Percentiles rank a stretch among this genome's conserved stretches.
Evolutionary conservation across 495 filamentous ascomycete genomes (phyloP).

Genomic region (Penicillium cosmopolitanum): DNA sequence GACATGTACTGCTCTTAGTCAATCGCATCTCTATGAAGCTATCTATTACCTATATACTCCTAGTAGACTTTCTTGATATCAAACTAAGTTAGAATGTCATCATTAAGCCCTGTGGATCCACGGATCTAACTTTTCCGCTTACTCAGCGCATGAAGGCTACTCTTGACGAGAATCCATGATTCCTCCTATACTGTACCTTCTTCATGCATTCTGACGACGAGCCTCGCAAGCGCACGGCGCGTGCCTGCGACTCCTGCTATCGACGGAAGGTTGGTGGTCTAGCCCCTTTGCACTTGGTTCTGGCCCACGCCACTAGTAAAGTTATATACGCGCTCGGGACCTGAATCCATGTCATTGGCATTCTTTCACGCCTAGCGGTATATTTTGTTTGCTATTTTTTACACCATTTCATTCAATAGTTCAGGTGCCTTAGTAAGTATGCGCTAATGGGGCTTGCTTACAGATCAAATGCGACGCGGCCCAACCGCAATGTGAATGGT

Average conservation of each 20-base stretch:
- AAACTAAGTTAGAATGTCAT: too few species aligned
- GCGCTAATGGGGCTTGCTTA: background rate
- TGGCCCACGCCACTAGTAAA: too few species aligned
- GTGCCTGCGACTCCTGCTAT: slow-evolving; percentile 57
- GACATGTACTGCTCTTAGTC: too few species aligned
- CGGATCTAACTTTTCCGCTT: slow-evolving; percentile 16
- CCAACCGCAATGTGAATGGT: slow-evolving; percentile 54
- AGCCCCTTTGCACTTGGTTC: too few species aligned
- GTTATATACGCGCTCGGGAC: too few species aligned
- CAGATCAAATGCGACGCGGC: slow-evolving; percentile 58
- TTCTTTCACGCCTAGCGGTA: background rate
- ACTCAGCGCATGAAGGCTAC: slow-evolving; percentile 13
- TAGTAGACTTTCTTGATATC: too few species aligned
- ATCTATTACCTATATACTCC: too few species aligned
- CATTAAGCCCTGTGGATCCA: background rate
- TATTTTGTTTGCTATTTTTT: too few species aligned
- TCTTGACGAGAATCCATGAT: slow-evolving; percentile 5
- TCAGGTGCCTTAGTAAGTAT: too few species aligned
- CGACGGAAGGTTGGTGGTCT: slow-evolving; percentile 43
- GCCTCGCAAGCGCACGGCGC: slow-evolving; percentile 35
- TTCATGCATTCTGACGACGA: slow-evolving; percentile 24
- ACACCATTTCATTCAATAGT: too few species aligned
- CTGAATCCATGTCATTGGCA: slow-evolving; percentile 1
- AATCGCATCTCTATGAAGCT: too few species aligned
- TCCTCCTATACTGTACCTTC: slow-evolving; percentile 4